Percentiles rank a stretch among this genome's conserved stretches.
These are phyloP conservation scores for Irpex lacteus DNA, from an alignment of 1,284 basidiomycete genomes.

Conservation along the genomic window DNA sequence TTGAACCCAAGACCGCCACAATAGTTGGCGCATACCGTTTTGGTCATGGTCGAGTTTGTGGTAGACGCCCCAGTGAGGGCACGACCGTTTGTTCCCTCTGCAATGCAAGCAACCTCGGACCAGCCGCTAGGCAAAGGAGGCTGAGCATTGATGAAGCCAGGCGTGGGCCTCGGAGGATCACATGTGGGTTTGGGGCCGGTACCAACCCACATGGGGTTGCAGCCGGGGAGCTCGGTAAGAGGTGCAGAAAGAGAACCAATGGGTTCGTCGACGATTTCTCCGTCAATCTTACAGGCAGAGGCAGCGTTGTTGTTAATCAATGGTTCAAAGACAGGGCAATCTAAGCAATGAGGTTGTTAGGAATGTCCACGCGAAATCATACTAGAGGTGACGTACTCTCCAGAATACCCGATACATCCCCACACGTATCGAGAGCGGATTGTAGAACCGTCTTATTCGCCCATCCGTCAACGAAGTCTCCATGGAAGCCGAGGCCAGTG, in stretches of 20 bases:
- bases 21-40: conserved; percentile 9
- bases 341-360: not conserved
- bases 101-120: conserved; percentile 14
- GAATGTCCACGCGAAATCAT: not conserved
- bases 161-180: conserved; percentile 9
- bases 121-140: conserved; percentile 10
- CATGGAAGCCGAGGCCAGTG: conserved; percentile 23
- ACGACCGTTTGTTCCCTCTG: conserved; percentile 13
- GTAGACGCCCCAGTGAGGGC: conserved; percentile 11
- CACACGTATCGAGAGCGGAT: conserved; percentile 20
- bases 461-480: conserved; percentile 25
- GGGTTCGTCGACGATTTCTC: conserved; percentile 9
- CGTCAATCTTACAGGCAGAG: conserved; percentile 10
- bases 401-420: conserved; percentile 7
- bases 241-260: conserved; percentile 6
- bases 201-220: conserved; percentile 13
- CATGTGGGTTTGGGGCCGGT: conserved; percentile 16
- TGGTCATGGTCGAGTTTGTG: conserved; percentile 9
- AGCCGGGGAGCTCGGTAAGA: conserved; percentile 10
- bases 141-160: conserved; percentile 1
- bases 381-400: not conserved
- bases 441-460: conserved; percentile 17
- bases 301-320: conserved; percentile 10
- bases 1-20: conserved; percentile 6
- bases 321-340: conserved; percentile 5